Percentiles rank a stretch among this genome's conserved stretches.
Evolutionary conservation across 352 stramenopile species (phyloP).

Genomic region (Phytophthora palmivora): DNA sequence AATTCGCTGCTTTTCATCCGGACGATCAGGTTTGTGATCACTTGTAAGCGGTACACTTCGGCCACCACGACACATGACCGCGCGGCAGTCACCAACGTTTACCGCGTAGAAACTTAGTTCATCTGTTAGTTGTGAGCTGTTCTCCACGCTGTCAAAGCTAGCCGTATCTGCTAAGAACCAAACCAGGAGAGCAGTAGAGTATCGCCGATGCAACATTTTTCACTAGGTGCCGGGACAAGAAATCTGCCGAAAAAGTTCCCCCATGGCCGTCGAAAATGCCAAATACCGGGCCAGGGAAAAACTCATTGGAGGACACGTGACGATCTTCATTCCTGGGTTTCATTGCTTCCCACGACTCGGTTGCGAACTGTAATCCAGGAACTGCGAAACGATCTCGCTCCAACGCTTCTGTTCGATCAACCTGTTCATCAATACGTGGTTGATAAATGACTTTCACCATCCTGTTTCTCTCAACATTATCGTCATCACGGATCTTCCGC

Average conservation of each 20-base stretch:
- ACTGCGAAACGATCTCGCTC: constrained; percentile 24
- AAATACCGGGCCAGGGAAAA: constrained; percentile 61
- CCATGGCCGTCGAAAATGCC: constrained; percentile 71
- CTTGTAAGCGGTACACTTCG: constrained; percentile 49
- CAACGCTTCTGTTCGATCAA: not conserved
- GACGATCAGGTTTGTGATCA: constrained; percentile 66
- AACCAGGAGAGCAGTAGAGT: constrained; percentile 56
- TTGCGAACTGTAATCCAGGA: constrained; percentile 50
- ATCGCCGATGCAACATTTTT: constrained; percentile 41
- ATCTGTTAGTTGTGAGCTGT: not conserved
- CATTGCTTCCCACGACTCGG: constrained; percentile 59
- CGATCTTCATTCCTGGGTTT: constrained; percentile 77
- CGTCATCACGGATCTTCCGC: constrained; percentile 38
- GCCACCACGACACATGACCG: constrained; percentile 56
- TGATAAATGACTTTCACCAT: constrained; percentile 7
- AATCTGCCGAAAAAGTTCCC: constrained; percentile 57
- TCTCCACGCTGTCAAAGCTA: not conserved
- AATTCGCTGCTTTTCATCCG: constrained; percentile 60
- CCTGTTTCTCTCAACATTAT: constrained; percentile 21
- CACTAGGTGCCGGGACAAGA: constrained; percentile 51
- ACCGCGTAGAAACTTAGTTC: constrained; percentile 53
- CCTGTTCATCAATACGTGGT: not conserved
- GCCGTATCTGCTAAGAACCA: constrained; percentile 49
- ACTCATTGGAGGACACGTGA: constrained; percentile 28
- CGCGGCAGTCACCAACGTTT: constrained; percentile 74